These are phyloP conservation scores for Phlebopus sp. DNA, from an alignment of 1,284 basidiomycete genomes.

Conservation along the genomic window DNA sequence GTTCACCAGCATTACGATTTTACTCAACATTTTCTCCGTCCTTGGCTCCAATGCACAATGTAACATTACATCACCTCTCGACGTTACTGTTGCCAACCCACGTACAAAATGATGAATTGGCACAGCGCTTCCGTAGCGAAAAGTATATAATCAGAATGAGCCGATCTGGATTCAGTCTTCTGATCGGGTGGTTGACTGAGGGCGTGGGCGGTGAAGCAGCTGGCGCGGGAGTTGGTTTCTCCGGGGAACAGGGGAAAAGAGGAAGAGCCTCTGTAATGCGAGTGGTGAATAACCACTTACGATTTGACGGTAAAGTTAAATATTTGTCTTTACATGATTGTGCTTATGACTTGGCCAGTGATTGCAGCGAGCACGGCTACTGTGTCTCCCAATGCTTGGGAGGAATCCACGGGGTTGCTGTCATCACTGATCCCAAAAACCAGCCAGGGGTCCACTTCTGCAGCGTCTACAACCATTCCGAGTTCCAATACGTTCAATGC, in stretches of 20 bases:
- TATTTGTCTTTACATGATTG: conserved; percentile 11
- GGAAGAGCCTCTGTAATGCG: conserved; percentile 85
- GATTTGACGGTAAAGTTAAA: conserved; percentile 76
- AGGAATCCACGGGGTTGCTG: conserved; percentile 79
- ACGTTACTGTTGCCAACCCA: conserved; percentile 84
- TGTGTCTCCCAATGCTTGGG: conserved; percentile 65
- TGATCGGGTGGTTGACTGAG: conserved; percentile 95
- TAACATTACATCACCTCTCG: conserved; percentile 78
- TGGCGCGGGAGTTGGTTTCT: conserved; percentile 79
- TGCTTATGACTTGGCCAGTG: conserved; percentile 45
- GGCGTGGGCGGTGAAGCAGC: conserved; percentile 84
- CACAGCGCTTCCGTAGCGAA: conserved; percentile 85
- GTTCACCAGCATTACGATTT: conserved; percentile 62
- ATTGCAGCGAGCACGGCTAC: conserved; percentile 67
- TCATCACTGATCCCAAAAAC: conserved; percentile 70
- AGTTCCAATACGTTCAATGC: conserved; percentile 73
- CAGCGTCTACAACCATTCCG: conserved; percentile 28
- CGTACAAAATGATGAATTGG: conserved; percentile 79
- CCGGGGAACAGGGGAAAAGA: conserved; percentile 76
- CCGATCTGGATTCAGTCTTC: conserved; percentile 86
- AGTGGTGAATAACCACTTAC: conserved; percentile 91
- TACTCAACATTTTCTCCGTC: conserved; percentile 70
- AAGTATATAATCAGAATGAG: conserved; percentile 92
- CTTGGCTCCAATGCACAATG: conserved; percentile 67
- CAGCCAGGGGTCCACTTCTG: conserved; percentile 33